Evolutionary conservation across 352 stramenopile species (phyloP), one percentile per base, ranked within the genome.

Genomic region (Phytophthora megakarya): DNA sequence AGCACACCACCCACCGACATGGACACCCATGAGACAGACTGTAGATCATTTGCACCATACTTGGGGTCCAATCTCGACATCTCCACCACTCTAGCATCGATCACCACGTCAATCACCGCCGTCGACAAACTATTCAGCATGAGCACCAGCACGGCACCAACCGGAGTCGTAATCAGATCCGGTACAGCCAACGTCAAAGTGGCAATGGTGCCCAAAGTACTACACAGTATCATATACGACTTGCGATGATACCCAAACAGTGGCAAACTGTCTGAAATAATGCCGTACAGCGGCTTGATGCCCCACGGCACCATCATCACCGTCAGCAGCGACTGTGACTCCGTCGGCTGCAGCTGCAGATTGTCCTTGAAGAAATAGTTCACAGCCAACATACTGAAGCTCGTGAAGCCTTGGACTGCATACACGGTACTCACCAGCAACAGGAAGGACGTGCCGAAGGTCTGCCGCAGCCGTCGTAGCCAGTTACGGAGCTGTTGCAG

Each of bases 281-380:
- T 98, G 51, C 97, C 96, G 72, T 98, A 99, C 0, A 99, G 57
- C 21, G 97, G 96, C 65, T 98, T 98, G 48, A 99, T 91, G 1
- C 96, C 97, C 97, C 97, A 99, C 0, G 97, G 97, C 21, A 98
- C 80, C 63, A 93, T 90, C 75, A 98, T 95, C 16, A 98, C 55
- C 26, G 96, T 98, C 57, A 96, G 88, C 18, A 98, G 80, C 39
- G 93, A 96, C 59, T 96, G 91, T 28, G 97, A 83, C 67, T 98
- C 89, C 2, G 95, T 91, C 16, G 96, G 95, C 56, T 96, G 88
- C 23, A 99, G 81, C 59, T 97, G 78, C 30, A 99, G 76, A 42
- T 98, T 90, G 75, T 99, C 96, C 66, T 99, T 99, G 33, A 99
- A 90, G 46, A 98, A 97, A 72, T 98, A 99, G 38, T 97, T 98